Evolutionary conservation across 108 stramenopile genomes (phyloP).

Genomic region (Phaeodactylum tricornutum): DNA sequence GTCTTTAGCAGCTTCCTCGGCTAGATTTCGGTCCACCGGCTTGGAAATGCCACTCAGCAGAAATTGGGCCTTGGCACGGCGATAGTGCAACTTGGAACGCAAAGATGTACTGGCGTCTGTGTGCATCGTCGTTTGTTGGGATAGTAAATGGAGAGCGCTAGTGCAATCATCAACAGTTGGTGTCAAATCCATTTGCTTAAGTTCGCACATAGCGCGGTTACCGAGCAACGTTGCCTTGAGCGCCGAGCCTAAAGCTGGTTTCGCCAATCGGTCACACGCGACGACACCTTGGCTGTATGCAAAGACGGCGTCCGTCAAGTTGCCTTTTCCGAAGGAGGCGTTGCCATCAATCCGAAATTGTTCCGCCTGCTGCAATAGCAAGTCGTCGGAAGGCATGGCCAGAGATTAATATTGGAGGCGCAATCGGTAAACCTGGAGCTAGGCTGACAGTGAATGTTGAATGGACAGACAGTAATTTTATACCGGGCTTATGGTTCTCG

Average conservation of each 20-base stretch:
- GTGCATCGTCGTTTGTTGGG: constrained; percentile 4
- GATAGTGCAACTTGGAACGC: constrained; percentile 59
- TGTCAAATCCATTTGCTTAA: constrained; percentile 35
- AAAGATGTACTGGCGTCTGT: constrained; percentile 15
- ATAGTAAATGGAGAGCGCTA: constrained; percentile 27
- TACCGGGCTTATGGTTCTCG: too few species aligned
- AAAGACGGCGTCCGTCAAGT: constrained; percentile 30
- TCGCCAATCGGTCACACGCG: constrained; percentile 18
- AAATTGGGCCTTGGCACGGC: constrained; percentile 64
- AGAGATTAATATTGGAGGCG: not conserved
- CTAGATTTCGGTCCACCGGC: not conserved
- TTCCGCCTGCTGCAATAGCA: constrained; percentile 16
- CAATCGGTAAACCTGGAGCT: constrained; percentile 6
- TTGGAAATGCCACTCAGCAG: constrained; percentile 22
- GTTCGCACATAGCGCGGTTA: constrained; percentile 69
- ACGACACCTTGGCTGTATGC: constrained; percentile 40
- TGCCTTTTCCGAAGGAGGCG: constrained; percentile 48
- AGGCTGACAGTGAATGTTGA: too few species aligned
- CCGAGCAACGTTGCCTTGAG: constrained; percentile 46
- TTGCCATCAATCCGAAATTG: constrained; percentile 58
- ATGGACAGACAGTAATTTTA: too few species aligned
- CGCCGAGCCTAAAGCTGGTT: not conserved
- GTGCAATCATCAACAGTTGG: constrained; percentile 65
- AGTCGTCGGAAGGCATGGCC: constrained; percentile 32
- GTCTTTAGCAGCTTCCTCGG: constrained; percentile 51